Percentiles rank a stretch among this genome's conserved stretches.
Evolutionary conservation across 768 basidiomycete species (phyloP).

Genomic region (Collybiopsis luxurians): DNA sequence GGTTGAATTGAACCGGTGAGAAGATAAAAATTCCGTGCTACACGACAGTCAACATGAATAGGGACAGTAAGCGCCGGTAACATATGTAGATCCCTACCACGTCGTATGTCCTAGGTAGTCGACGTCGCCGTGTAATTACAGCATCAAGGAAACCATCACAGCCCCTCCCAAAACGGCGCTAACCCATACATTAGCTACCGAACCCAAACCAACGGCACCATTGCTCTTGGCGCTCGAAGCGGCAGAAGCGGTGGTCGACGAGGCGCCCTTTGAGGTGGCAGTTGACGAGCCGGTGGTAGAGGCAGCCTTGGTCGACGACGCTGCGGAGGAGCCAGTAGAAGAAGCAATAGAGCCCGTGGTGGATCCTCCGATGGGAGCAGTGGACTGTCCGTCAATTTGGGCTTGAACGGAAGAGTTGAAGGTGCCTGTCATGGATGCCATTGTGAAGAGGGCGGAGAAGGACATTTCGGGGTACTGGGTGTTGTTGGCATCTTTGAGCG

Average conservation of each 20-base stretch:
- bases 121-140: too few species aligned
- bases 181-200: slow-evolving; percentile 4
- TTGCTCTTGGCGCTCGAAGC: background rate
- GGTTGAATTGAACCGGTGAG: too few species aligned
- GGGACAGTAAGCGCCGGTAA: background rate
- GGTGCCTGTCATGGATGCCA: slow-evolving; percentile 67
- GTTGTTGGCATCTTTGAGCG: slow-evolving; percentile 46
- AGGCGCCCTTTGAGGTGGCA: background rate
- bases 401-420: slow-evolving; percentile 57
- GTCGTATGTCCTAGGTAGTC: too few species aligned
- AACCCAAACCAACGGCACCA: background rate
- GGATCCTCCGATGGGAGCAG: slow-evolving; percentile 50
- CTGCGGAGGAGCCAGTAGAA: slow-evolving; percentile 17
- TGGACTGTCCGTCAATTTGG: slow-evolving; percentile 60
- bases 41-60: too few species aligned
- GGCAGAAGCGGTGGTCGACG: background rate
- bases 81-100: too few species aligned
- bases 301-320: slow-evolving; percentile 14
- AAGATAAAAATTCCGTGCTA: too few species aligned
- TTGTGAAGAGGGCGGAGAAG: slow-evolving; percentile 74
- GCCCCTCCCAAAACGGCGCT: background rate
- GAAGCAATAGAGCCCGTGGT: slow-evolving; percentile 25
- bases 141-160: background rate
- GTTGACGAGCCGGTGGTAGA: background rate
- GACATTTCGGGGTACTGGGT: slow-evolving; percentile 60